Evolutionary conservation across 2,329 filamentous ascomycete species (phyloP).

Genomic region (Exophiala bonariae): DNA sequence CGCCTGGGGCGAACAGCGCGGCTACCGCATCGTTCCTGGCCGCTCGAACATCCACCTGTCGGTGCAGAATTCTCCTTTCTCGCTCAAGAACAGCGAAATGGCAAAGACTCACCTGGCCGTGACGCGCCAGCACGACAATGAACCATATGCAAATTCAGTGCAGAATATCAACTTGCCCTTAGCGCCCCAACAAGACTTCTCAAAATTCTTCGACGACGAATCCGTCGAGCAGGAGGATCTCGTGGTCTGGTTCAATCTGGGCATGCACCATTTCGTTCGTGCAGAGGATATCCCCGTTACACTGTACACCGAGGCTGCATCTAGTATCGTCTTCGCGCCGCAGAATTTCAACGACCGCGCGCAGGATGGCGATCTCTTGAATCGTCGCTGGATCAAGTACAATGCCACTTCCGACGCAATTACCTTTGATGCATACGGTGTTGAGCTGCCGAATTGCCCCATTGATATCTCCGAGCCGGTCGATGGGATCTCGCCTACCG

Average conservation of each 20-base stretch:
- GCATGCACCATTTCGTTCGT: slow-evolving; percentile 52
- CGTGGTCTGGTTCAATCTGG: slow-evolving; percentile 53
- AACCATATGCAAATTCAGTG: slow-evolving; percentile 12
- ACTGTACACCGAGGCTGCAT: slow-evolving; percentile 23
- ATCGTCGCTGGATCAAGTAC: slow-evolving; percentile 35
- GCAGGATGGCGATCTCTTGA: slow-evolving; percentile 38
- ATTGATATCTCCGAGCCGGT: slow-evolving; percentile 17
- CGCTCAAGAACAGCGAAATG: slow-evolving; percentile 18
- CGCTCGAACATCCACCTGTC: slow-evolving; percentile 32
- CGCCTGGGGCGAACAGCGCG: slow-evolving; percentile 39
- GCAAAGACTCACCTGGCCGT: slow-evolving; percentile 18
- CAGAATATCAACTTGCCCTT: slow-evolving; percentile 14
- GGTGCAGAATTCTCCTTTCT: slow-evolving; percentile 18
- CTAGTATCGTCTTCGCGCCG: slow-evolving; percentile 16
- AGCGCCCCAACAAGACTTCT: slow-evolving; percentile 12
- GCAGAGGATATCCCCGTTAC: slow-evolving; percentile 39
- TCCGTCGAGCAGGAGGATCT: slow-evolving; percentile 30
- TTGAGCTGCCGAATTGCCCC: slow-evolving; percentile 33
- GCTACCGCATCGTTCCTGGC: slow-evolving; percentile 40
- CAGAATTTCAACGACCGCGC: slow-evolving; percentile 22
- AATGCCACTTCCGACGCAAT: slow-evolving; percentile 28
- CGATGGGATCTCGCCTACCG: slow-evolving; percentile 9
- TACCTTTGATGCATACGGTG: slow-evolving; percentile 34
- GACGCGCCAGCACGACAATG: slow-evolving; percentile 18
- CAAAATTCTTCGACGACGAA: slow-evolving; percentile 23